Percentiles rank a stretch among this genome's conserved stretches.
phyloP scores from a whole-genome alignment of 208 protist species.

The Leishmania amazonensis region DNA sequence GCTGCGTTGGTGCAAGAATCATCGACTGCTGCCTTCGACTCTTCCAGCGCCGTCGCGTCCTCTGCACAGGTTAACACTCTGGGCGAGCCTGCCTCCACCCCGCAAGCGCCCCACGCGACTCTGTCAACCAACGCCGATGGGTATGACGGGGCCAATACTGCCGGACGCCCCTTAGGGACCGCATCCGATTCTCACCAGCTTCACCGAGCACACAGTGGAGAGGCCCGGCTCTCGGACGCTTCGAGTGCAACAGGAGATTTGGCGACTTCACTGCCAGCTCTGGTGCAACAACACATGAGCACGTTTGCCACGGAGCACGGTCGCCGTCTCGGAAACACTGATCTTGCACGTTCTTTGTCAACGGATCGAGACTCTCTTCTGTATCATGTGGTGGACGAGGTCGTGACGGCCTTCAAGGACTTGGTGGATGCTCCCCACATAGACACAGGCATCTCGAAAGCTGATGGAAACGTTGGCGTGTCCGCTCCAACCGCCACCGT shows the following conservation, averaged over 20 bases:
- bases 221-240: not conserved
- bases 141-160: not conserved
- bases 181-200: not conserved
- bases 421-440: not conserved
- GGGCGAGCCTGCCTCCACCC: not conserved
- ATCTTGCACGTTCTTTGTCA: not conserved
- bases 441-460: not conserved
- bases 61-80: not conserved
- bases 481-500: not conserved
- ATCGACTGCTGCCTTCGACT: not conserved
- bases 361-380: not conserved
- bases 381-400: slow-evolving; percentile 5
- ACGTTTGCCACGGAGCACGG: slow-evolving; percentile 1
- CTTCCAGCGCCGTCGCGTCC: not conserved
- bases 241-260: not conserved
- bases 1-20: slow-evolving; percentile 3
- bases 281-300: slow-evolving; percentile 2
- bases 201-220: not conserved
- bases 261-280: not conserved
- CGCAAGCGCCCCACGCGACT: not conserved
- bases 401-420: not conserved
- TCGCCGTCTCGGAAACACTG: not conserved
- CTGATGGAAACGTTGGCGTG: not conserved
- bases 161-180: not conserved
- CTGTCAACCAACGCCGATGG: not conserved